phyloP scores from a whole-genome alignment of 192 early-diverging fungal species.

The Piromyces finnis region DNA sequence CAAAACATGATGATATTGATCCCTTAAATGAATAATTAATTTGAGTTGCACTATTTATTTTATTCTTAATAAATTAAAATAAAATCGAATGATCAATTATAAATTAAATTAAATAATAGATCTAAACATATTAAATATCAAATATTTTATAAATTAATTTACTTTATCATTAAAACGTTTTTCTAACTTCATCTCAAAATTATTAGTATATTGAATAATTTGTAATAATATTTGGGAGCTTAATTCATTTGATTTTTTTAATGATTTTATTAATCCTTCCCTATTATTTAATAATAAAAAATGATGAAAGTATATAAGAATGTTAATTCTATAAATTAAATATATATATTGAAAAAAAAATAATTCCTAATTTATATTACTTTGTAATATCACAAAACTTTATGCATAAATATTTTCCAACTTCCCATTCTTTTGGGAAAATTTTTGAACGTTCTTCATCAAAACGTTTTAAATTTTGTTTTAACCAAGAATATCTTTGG shows the following conservation, averaged over 20 bases:
- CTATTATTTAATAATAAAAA: too few species aligned
- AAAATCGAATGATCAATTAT: background rate
- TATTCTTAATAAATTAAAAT: background rate
- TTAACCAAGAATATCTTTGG: conserved; percentile 82
- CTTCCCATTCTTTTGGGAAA: conserved; percentile 66
- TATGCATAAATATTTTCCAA: conserved; percentile 44
- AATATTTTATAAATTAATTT: background rate
- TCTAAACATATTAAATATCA: background rate
- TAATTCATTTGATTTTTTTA: conserved; percentile 19
- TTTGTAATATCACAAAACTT: conserved; percentile 73
- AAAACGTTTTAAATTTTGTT: conserved; percentile 68
- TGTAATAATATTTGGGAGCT: background rate
- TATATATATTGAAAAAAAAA: conserved; percentile 1
- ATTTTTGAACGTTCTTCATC: conserved; percentile 71
- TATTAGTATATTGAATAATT: conserved; percentile 56
- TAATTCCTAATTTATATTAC: conserved; percentile 14
- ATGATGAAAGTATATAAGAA: too few species aligned
- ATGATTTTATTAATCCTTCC: conserved; percentile 42
- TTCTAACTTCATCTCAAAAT: conserved; percentile 60
- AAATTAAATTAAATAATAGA: background rate
- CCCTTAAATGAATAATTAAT: conserved; percentile 34
- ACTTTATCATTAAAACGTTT: conserved; percentile 34
- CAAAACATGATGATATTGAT: conserved; percentile 64
- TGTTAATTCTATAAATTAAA: background rate
- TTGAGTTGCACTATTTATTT: background rate